phyloP scores from a whole-genome alignment of 371 early-diverging fungal species.

The Saksenaea vasiformis region DNA sequence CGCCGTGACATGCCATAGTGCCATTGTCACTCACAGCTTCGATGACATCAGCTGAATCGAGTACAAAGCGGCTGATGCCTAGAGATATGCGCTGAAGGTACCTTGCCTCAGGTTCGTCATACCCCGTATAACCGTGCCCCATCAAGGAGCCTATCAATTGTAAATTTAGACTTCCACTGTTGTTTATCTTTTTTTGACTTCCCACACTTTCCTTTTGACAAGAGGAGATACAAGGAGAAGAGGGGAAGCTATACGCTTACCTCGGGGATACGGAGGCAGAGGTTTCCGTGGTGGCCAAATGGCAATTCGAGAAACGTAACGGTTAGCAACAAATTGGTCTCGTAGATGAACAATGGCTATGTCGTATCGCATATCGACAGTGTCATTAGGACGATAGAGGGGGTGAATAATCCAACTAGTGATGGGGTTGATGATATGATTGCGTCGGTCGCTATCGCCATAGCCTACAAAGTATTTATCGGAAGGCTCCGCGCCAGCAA shows the following conservation, averaged over 20 bases:
- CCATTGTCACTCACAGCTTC: constrained; percentile 24
- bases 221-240: neutral
- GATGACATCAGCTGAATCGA: constrained; percentile 16
- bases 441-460: constrained; percentile 16
- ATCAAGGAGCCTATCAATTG: constrained; percentile 26
- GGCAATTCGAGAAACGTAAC: constrained; percentile 23
- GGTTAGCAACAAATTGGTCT: constrained; percentile 25
- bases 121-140: constrained; percentile 36
- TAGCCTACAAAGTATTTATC: constrained; percentile 32
- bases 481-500: constrained; percentile 29
- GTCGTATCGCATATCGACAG: constrained; percentile 36
- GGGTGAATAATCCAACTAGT: constrained; percentile 44
- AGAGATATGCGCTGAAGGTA: constrained; percentile 25
- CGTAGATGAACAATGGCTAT: constrained; percentile 37
- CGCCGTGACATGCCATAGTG: constrained; percentile 43
- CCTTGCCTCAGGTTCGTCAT: constrained; percentile 20
- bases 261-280: constrained; percentile 5
- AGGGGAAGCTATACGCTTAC: constrained; percentile 4
- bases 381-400: constrained; percentile 15
- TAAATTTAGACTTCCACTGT: neutral
- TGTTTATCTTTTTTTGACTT: neutral
- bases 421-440: constrained; percentile 29
- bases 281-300: constrained; percentile 29
- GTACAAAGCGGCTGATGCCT: constrained; percentile 23
- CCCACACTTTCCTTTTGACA: neutral